Base-by-base conservation (phyloP, 257 asterid species). In the Linderniella brevidens region DNA sequence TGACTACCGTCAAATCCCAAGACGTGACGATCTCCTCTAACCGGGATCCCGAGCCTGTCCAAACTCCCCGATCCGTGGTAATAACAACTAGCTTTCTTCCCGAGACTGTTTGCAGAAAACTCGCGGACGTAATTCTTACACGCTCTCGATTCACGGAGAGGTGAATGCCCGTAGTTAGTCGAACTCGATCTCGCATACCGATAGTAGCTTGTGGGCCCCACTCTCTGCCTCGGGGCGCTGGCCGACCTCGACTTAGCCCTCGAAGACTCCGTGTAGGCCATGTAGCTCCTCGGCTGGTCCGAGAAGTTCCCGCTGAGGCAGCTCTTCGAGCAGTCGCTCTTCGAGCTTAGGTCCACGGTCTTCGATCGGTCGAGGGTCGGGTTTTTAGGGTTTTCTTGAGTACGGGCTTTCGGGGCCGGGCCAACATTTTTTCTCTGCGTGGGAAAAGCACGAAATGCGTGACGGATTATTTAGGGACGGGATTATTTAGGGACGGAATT, bases 171-270 rank as follows among this genome's bases (percentile, higher is more conserved):
- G 32, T 25, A 25, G 32, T 25, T 25, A 25, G 32, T 25, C 32
- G 32, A 25, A 6, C 32, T 25, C 32, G 32, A 25, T 6, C 32
- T 25, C 32, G 32, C 32, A 25, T 25, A 25, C 4, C 32, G 32
- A 6, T 25, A 25, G 32, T 25, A 25, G 6, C 6, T 25, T 6
- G 32, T 25, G 32, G 32, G 32, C 3, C 44, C 16, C 17, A 80
- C 76, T 52, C 99, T 69, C 17, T 79, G 96, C 60, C 60, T 81
- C 5, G 99, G 99, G 17, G 92, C 96, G 50, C 96, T 90, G 17
- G 74, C 61, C 3, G 99, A 81, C 48, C 99, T 68, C 19, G 60
- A 70, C 75, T 90, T 90, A 1, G 99, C 96, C 62, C 74, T 81
- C 0, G 93, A 69, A 8, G 99, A 90, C 54, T 81, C 79, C 0